Conservation (phyloP, 805 yeast genomes). For the Lachancea kluyveri region DNA sequence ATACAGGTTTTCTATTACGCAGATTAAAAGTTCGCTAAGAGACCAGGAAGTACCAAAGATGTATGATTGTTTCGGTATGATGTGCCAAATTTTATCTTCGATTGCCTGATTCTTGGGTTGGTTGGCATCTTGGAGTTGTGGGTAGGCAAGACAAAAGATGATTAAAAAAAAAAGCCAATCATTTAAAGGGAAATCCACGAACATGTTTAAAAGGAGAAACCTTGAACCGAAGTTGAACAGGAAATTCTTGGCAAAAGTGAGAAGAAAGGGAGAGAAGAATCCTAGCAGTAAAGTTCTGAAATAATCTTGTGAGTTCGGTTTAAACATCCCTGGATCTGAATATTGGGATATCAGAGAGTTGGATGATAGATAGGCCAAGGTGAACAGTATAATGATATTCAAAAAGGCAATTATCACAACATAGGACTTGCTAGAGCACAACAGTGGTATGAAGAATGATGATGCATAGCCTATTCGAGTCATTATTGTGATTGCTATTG, state of each 20-base stretch:
- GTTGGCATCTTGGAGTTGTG: constrained; percentile 30
- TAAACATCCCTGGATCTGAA: constrained; percentile 27
- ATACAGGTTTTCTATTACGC: constrained; percentile 22
- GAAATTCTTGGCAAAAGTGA: constrained; percentile 27
- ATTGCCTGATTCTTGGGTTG: constrained; percentile 1
- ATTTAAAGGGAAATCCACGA: constrained; percentile 29
- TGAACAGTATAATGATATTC: constrained; percentile 12
- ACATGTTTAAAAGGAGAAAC: constrained; percentile 25
- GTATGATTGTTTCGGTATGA: constrained; percentile 36
- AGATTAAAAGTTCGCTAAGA: constrained; percentile 28
- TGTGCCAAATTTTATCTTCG: constrained; percentile 30
- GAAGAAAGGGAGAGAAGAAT: constrained; percentile 30
- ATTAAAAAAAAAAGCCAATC: constrained; percentile 34
- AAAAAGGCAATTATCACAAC: constrained; percentile 15
- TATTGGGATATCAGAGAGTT: constrained; percentile 18
- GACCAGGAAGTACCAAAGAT: constrained; percentile 35
- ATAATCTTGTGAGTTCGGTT: constrained; percentile 35
- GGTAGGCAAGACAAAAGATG: constrained; percentile 34
- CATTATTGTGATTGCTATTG: constrained; percentile 12
- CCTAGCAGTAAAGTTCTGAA: constrained; percentile 34
- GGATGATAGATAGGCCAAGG: constrained; percentile 17
- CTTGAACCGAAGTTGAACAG: constrained; percentile 25
- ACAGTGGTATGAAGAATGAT: constrained; percentile 29
- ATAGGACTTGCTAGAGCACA: constrained; percentile 26
- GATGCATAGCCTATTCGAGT: constrained; percentile 28